Evolutionary conservation across 768 basidiomycete species (phyloP).

Genomic region (Leccinum variicolor): DNA sequence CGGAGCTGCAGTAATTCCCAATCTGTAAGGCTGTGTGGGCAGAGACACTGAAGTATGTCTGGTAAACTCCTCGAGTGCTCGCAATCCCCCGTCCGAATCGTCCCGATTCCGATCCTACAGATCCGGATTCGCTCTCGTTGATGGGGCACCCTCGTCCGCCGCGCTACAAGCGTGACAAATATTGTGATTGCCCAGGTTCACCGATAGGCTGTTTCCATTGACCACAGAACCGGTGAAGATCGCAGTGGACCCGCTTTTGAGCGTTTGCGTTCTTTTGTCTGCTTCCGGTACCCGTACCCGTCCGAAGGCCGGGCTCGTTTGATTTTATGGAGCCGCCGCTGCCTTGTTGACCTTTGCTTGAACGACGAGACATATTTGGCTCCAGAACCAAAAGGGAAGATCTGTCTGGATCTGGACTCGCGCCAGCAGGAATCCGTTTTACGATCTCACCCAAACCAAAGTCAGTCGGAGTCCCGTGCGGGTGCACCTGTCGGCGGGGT

Average conservation of each 20-base stretch:
- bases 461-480: conserved; percentile 33
- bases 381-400: neutral
- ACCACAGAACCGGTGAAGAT: conserved; percentile 24
- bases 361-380: neutral
- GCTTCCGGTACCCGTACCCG: conserved; percentile 7
- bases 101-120: neutral
- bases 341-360: neutral
- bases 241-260: conserved; percentile 25
- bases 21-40: conserved; percentile 47
- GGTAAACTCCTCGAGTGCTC: conserved; percentile 23
- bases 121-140: neutral
- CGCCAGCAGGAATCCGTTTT: conserved; percentile 20
- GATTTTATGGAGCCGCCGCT: neutral
- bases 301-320: neutral
- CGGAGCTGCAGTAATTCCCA: conserved; percentile 57
- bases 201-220: neutral
- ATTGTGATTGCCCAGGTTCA: neutral
- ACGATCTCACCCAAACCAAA: conserved; percentile 28
- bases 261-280: conserved; percentile 4
- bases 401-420: neutral
- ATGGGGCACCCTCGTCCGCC: neutral
- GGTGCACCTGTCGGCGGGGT: conserved; percentile 24
- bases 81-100: conserved; percentile 7
- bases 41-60: conserved; percentile 51
- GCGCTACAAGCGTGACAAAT: neutral